Conservation (phyloP, 148 eudicot genomes). For the Camellia japonica region DNA sequence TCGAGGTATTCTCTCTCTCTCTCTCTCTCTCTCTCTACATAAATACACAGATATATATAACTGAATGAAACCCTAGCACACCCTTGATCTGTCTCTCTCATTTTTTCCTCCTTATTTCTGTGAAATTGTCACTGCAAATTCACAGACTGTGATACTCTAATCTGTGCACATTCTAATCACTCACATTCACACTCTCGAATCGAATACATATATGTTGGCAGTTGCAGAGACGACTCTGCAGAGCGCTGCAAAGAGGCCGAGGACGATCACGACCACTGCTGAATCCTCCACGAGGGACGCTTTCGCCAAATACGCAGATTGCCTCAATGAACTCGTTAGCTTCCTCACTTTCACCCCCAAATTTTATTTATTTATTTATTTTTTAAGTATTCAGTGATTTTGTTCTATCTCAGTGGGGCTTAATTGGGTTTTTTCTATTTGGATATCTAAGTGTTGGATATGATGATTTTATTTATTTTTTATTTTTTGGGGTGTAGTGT, state of each 20-base stretch:
- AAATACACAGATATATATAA: background rate
- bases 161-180: background rate
- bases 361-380: background rate
- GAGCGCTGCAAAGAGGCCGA: slow-evolving; percentile 59
- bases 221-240: slow-evolving; percentile 48
- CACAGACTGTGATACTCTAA: background rate
- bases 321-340: slow-evolving; percentile 70
- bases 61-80: background rate
- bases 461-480: too few relatives aligned
- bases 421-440: background rate
- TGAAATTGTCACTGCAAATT: background rate
- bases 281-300: slow-evolving; percentile 50
- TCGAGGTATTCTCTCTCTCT: slow-evolving; percentile 15
- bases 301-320: slow-evolving; percentile 63
- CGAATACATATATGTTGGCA: background rate
- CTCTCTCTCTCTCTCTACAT: background rate
- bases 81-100: background rate
- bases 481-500: background rate
- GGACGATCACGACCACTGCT: slow-evolving; percentile 39
- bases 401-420: background rate
- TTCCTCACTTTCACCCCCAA: background rate
- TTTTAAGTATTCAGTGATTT: background rate
- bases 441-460: background rate
- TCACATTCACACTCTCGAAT: background rate
- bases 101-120: background rate